Conservation (phyloP, 208 protist genomes). For the Porcisia hertigi region DNA sequence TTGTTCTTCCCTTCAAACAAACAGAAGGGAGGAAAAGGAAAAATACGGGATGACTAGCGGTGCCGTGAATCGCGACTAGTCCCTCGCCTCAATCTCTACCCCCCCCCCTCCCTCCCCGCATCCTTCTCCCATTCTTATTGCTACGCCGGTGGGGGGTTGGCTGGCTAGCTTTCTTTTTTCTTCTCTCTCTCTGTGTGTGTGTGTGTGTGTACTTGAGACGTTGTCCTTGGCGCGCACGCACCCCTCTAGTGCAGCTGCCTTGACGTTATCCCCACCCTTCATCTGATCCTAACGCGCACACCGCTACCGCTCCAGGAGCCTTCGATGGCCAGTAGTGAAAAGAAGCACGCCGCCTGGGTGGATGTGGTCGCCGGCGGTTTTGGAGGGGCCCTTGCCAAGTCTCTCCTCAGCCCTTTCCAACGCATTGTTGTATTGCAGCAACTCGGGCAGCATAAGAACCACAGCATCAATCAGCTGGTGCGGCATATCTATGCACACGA, state of each 20-base stretch:
- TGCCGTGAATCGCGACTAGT: not conserved
- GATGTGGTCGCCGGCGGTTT: constrained; percentile 79
- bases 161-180: not conserved
- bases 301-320: not conserved
- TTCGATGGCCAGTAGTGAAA: constrained; percentile 50
- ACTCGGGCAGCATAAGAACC: constrained; percentile 64
- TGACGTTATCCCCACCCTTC: not conserved
- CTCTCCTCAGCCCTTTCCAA: constrained; percentile 81
- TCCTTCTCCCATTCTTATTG: not conserved
- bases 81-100: not conserved
- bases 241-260: not conserved
- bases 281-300: not conserved
- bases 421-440: constrained; percentile 88
- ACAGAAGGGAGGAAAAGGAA: no score
- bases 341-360: constrained; percentile 76
- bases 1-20: no score
- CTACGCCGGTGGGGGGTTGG: not conserved
- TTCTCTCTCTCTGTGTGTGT: not conserved
- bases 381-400: constrained; percentile 80
- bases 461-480: constrained; percentile 45
- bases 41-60: not conserved
- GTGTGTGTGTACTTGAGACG: not conserved
- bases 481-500: constrained; percentile 60
- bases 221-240: not conserved
- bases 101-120: not conserved